Evolutionary conservation across 257 asterid genomes (phyloP).

Genomic region (Ligustrum vulgare): DNA sequence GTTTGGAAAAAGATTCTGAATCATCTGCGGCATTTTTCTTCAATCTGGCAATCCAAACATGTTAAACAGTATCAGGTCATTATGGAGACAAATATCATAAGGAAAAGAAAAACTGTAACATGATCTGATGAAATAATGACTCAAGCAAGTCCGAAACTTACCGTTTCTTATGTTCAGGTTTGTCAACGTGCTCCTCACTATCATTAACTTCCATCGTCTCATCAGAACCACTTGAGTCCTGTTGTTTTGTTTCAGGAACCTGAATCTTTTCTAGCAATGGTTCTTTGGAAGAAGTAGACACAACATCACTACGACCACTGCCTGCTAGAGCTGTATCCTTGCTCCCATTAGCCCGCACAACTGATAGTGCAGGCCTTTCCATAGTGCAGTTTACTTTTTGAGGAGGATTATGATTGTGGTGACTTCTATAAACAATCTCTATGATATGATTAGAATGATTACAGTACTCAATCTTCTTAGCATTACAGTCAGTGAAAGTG

Average conservation of each 20-base stretch:
- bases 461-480: constrained; percentile 88
- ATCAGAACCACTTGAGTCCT: constrained; percentile 59
- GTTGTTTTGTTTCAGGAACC: constrained; percentile 38
- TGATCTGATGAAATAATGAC: constrained; percentile 12
- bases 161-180: constrained; percentile 63
- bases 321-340: constrained; percentile 32
- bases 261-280: constrained; percentile 32
- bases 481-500: constrained; percentile 70
- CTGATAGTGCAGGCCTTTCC: constrained; percentile 46
- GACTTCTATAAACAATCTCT: constrained; percentile 74
- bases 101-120: not conserved
- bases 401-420: constrained; percentile 91
- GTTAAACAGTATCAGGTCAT: constrained; percentile 27
- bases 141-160: constrained; percentile 24
- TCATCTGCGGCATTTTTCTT: constrained; percentile 50
- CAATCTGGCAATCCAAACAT: constrained; percentile 48
- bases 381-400: constrained; percentile 48
- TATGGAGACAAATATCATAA: constrained; percentile 14
- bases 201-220: constrained; percentile 49
- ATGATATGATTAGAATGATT: constrained; percentile 51
- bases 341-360: constrained; percentile 35
- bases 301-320: constrained; percentile 32
- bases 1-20: constrained; percentile 47
- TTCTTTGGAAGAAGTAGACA: constrained; percentile 48
- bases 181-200: constrained; percentile 51